A percentile compares a stretch with the other conserved stretches of the same genome.
phyloP scores from a whole-genome alignment of 2,329 filamentous ascomycete genomes.

The Stachybotrys echinatus region DNA sequence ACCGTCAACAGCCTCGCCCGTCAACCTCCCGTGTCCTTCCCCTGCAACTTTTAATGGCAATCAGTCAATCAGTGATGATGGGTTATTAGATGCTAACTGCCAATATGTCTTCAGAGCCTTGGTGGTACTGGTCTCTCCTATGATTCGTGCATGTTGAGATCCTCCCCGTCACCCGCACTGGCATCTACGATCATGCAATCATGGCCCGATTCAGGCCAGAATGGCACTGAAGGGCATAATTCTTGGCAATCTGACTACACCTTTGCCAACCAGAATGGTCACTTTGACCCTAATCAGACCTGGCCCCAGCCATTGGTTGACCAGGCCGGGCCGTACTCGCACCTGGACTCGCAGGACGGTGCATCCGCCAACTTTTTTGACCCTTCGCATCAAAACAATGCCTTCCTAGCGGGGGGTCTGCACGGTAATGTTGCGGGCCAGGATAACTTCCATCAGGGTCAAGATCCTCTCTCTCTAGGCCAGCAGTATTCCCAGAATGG shows the following conservation, averaged over 20 bases:
- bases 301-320: slow-evolving; percentile 31
- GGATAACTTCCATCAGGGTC: slow-evolving; percentile 21
- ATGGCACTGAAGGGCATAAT: slow-evolving; percentile 27
- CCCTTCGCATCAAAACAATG: slow-evolving; percentile 20
- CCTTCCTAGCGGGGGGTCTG: slow-evolving; percentile 23
- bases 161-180: neutral
- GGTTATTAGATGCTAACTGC: neutral
- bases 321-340: slow-evolving; percentile 24
- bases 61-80: neutral
- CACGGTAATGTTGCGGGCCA: slow-evolving; percentile 22
- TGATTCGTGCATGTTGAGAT: neutral
- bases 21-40: neutral
- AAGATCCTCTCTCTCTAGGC: slow-evolving; percentile 23
- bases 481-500: slow-evolving; percentile 27
- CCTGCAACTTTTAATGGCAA: neutral
- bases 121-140: neutral
- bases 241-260: slow-evolving; percentile 29
- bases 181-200: slow-evolving; percentile 30
- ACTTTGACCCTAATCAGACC: slow-evolving; percentile 31
- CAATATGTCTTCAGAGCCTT: neutral
- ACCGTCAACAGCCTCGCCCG: too few species aligned
- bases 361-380: slow-evolving; percentile 28
- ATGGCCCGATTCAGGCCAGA: slow-evolving; percentile 31
- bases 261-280: slow-evolving; percentile 25
- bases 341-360: slow-evolving; percentile 24